Percentiles rank a stretch among this genome's conserved stretches.
Conservation (phyloP, 2,329 filamentous ascomycete species). For the Alternaria gaisen region DNA sequence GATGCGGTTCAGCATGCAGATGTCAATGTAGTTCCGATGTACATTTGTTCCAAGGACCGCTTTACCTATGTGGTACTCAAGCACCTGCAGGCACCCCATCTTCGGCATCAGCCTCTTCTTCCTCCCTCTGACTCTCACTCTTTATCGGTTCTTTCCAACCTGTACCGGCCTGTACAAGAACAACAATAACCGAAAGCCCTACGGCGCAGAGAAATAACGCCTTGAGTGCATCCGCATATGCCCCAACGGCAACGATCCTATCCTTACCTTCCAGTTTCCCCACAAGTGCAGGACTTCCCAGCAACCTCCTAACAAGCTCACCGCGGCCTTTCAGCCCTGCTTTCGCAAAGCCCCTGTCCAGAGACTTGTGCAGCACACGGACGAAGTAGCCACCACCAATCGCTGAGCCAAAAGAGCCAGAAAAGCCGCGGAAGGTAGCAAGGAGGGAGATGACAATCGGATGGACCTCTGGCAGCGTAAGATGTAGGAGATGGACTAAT, state of each 20-base stretch:
- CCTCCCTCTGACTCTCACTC: constrained; percentile 21
- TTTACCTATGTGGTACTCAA: constrained; percentile 11
- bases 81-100: constrained; percentile 29
- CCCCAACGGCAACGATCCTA: constrained; percentile 60
- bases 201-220: constrained; percentile 63
- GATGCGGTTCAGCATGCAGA: neutral
- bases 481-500: constrained; percentile 79
- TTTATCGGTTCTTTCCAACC: constrained; percentile 61
- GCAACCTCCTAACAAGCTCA: constrained; percentile 62
- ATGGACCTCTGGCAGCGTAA: constrained; percentile 71
- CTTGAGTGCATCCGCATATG: constrained; percentile 64
- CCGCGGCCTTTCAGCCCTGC: constrained; percentile 51
- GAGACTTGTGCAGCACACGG: constrained; percentile 64
- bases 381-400: constrained; percentile 81
- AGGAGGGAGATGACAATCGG: constrained; percentile 80
- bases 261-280: constrained; percentile 59
- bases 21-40: neutral
- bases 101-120: constrained; percentile 36
- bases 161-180: constrained; percentile 65
- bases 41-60: neutral
- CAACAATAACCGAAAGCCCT: constrained; percentile 59
- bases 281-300: constrained; percentile 68
- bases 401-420: constrained; percentile 80
- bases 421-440: constrained; percentile 82
- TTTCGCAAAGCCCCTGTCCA: constrained; percentile 67